A percentile compares a stretch with the other conserved stretches of the same genome.
These are phyloP conservation scores for Mucor saturninus DNA, from an alignment of 371 early-diverging fungal genomes.

Conservation along the genomic window DNA sequence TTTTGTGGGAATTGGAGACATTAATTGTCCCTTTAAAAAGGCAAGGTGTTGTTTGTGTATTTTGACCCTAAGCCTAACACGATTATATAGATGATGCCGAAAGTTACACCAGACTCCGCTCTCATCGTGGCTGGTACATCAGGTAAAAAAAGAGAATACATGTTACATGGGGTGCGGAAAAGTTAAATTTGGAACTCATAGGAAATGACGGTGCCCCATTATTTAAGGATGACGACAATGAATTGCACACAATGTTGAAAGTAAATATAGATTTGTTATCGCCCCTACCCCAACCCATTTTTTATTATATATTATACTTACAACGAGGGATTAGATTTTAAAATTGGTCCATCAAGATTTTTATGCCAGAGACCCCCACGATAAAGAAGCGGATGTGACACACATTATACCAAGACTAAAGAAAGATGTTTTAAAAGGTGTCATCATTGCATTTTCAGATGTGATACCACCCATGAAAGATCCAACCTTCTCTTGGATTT, in stretches of 20 bases:
- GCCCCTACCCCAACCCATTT: no score
- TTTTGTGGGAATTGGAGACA: constrained; percentile 95
- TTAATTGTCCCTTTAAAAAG: constrained; percentile 66
- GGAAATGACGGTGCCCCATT: constrained; percentile 7
- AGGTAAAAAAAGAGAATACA: neutral
- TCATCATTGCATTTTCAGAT: constrained; percentile 57
- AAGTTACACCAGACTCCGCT: constrained; percentile 2
- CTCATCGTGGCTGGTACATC: neutral
- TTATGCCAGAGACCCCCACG: constrained; percentile 34
- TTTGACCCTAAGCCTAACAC: no score
- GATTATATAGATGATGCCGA: neutral
- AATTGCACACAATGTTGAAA: constrained; percentile 54
- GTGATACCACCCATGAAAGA: constrained; percentile 32
- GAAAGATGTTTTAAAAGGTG: constrained; percentile 47
- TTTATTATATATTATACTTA: no score
- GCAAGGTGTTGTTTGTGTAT: neutral
- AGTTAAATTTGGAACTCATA: neutral
- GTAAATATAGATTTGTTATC: constrained; percentile 22
- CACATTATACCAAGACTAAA: constrained; percentile 59
- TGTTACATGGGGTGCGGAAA: neutral
- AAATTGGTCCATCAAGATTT: constrained; percentile 57
- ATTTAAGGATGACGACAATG: constrained; percentile 48
- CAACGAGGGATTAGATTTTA: constrained; percentile 42
- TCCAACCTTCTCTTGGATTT: constrained; percentile 63
- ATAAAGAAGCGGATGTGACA: constrained; percentile 51